These are phyloP conservation scores for Melastoma candidum DNA, from an alignment of 441 rosid genomes.

Conservation along the genomic window DNA sequence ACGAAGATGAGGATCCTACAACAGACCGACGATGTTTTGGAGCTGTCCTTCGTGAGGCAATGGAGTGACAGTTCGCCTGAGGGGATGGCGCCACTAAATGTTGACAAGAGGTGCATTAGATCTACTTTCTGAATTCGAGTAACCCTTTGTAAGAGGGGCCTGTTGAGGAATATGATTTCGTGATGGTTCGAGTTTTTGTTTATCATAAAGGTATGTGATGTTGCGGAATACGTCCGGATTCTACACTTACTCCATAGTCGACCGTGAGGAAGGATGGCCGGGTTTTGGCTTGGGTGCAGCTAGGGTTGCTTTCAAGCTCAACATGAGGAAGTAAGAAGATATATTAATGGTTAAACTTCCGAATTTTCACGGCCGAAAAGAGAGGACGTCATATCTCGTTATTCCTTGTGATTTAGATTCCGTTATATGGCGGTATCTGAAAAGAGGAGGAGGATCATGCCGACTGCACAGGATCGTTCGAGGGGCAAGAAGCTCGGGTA, in stretches of 20 bases:
- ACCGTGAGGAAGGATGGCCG: constrained; percentile 21
- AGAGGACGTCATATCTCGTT: background rate
- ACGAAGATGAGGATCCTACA: no score
- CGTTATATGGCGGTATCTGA: constrained; percentile 37
- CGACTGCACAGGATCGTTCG: constrained; percentile 32
- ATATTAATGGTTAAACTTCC: background rate
- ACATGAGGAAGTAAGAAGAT: constrained; percentile 18
- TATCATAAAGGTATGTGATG: background rate
- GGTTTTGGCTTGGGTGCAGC: constrained; percentile 30
- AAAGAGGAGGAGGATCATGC: constrained; percentile 33
- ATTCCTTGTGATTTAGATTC: constrained; percentile 14
- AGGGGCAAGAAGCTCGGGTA: constrained; percentile 28
- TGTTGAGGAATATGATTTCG: no score
- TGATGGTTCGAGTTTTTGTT: background rate
- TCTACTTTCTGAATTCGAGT: background rate
- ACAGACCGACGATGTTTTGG: no score
- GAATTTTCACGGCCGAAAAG: no score
- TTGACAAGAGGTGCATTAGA: no score
- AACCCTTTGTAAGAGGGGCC: background rate
- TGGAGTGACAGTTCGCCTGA: no score
- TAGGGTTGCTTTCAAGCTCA: constrained; percentile 30
- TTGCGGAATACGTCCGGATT: constrained; percentile 21
- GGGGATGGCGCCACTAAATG: no score
- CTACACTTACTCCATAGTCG: constrained; percentile 24
- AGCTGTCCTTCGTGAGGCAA: no score